Base-by-base conservation (phyloP, 768 basidiomycete species). In the Russula ochroleuca region DNA sequence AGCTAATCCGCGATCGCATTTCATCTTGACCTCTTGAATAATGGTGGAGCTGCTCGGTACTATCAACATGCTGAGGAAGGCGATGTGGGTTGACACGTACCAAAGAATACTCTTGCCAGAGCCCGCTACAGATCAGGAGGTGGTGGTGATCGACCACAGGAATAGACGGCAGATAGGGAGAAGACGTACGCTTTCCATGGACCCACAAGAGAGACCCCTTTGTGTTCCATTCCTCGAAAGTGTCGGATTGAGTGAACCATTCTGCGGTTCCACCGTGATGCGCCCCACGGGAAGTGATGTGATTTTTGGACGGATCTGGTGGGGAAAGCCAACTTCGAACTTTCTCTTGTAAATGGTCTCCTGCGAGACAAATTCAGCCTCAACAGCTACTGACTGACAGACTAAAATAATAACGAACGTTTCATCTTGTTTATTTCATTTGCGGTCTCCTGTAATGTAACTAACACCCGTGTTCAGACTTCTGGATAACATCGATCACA, bases 61-160 rank as follows among this genome's bases (percentile, higher is more conserved):
- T 3, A 14, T 50, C n/a, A 51, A 31, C 2, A 13, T 14, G 6
- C 14, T 17, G 2, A 14, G n/a, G 7, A 8, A 9, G 10, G 35
- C 10, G 4, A 48, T 3, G 15, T 17, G 3, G 6, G 15, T 13
- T 13, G 11, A 25, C 13, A 57, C 62, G 4, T 13, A 57, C 55
- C 35, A 40, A 19, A 63, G 38, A 7, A 62, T 31, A 25, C 61
- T 62, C n/a, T 62, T 61, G 19, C 60, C 60, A 21, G 60, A 55
- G 1, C 61, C 61, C n/a, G 38, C 62, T 57, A 33, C 14, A 17
- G 11, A 45, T 23, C 17, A 13, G 10, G 28, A 8, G 3, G 15
- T 1, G 3, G 21, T 11, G 17, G 7, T 31, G 25, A 43, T 57
- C 7, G 28, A 10, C 23, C 9, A 23, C 19, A 21, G 7, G 10